Evolutionary conservation across 1,284 basidiomycete genomes (phyloP).

Genomic region (Malassezia equina): DNA sequence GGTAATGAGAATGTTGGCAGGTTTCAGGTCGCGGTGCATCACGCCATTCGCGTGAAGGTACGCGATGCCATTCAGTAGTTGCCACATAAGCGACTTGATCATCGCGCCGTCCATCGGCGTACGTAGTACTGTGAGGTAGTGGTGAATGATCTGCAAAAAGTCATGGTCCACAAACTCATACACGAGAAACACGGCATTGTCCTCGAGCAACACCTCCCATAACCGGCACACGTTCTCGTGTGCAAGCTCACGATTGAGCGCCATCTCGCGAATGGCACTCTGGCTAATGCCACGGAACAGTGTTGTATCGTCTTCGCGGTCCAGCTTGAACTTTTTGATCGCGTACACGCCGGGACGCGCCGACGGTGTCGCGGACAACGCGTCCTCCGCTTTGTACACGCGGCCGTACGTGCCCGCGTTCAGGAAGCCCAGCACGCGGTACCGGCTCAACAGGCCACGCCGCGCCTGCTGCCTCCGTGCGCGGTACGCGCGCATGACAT

Average conservation of each 20-base stretch:
- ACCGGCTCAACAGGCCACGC: slow-evolving; percentile 49
- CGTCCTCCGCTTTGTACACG: slow-evolving; percentile 80
- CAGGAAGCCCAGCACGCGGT: slow-evolving; percentile 89
- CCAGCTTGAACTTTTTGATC: slow-evolving; percentile 99
- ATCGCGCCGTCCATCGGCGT: slow-evolving; percentile 63
- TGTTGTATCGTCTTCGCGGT: slow-evolving; percentile 56
- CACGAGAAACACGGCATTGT: slow-evolving; percentile 80
- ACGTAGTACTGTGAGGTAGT: slow-evolving; percentile 81
- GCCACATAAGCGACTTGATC: slow-evolving; percentile 85
- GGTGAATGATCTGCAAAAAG: slow-evolving; percentile 79
- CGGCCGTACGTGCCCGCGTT: slow-evolving; percentile 95
- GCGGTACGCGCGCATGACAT: slow-evolving; percentile 39
- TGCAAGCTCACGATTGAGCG: slow-evolving; percentile 85
- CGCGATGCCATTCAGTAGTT: slow-evolving; percentile 86
- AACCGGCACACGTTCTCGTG: slow-evolving; percentile 87
- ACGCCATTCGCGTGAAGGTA: slow-evolving; percentile 93
- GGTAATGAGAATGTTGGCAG: slow-evolving; percentile 94
- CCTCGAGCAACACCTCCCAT: slow-evolving; percentile 88
- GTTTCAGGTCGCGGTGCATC: slow-evolving; percentile 92
- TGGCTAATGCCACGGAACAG: slow-evolving; percentile 96
- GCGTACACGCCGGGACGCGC: slow-evolving; percentile 55
- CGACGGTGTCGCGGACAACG: slow-evolving; percentile 17
- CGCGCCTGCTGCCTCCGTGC: slow-evolving; percentile 29
- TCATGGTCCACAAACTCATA: slow-evolving; percentile 99
- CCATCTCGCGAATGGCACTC: slow-evolving; percentile 90